Evolutionary conservation across 176 grass and related monocot genomes (phyloP), one percentile per base, ranked within the genome.

Genomic region (Musa acuminata): DNA sequence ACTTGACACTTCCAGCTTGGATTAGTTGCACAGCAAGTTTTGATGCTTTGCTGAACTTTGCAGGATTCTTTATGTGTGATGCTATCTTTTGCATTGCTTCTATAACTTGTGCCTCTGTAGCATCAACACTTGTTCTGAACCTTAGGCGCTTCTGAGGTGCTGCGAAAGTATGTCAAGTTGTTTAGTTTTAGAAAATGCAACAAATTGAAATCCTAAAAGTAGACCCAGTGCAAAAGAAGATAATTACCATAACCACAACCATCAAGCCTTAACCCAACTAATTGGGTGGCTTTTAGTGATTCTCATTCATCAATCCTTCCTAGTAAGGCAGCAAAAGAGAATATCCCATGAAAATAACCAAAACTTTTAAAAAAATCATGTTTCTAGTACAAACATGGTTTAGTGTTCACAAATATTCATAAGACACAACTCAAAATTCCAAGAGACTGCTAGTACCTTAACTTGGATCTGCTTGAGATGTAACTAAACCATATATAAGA

Each of bases 21-120:
- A 94, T 89, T 71, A 98, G 85, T 55, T 93, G 90, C 76, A 91
- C 12, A 60, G 88, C 90, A 64, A 98, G 71, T 71, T 98, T 98
- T 11, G 95, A 98, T 13, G 95, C 95, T 82, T 98, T 98, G 62
- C 80, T 83, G 70, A 98, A 98, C 75, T 98, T 98, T 2, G 84
- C 90, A 81, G 82, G 82, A 69, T 98, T 98, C 22, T 83, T 87
- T 79, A 98, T 93, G 64, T 98, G 95, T 25, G 86, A 93, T 48
- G 90, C 77, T 83, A 98, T 94, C 79, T 91, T 98, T 64, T 91
- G 88, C 88, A 98, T 98, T 48, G 90, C 95, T 67, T 98, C 88
- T 62, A 87, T 89, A 72, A 98, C 64, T 78, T 98, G 90, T 14
- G 69, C 82, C 77, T 93, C 85, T 77, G 95, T 88, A 25, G 90